Base-by-base conservation (phyloP, 441 rosid genomes). In the Gossypium schwendimanii region DNA sequence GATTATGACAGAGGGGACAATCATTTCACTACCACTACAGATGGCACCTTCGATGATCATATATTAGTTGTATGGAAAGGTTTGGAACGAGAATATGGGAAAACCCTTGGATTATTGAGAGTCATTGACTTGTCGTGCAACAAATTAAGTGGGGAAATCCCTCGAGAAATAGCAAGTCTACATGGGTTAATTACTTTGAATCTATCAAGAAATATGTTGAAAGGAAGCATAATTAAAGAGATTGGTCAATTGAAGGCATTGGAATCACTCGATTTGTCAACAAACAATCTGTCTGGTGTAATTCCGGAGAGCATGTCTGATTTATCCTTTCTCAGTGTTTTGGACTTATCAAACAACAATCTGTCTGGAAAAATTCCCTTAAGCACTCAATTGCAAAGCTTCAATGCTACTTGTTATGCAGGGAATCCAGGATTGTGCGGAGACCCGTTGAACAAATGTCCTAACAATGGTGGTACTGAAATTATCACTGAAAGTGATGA, bases 341-440 rank as follows among this genome's bases (percentile, higher is more conserved):
- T 78, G 31, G 31, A 26, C 5, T 26, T 26, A 3, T 3, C 31
- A 26, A 26, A 26, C 31, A 26, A 26, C 31, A 65, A 57, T 14
- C n/a, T 78, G 47, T 50, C 74, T 1, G 78, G 82, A 59, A 73
- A 31, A 55, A 81, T 80, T 72, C 80, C 85, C 26, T 0, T 55
- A 0, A 63, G 80, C 52, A 72, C 80, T 68, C 76, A 80, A 31
- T 26, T 80, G 21, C 75, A 70, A 60, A 71, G 75, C 9, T 79
- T 71, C 47, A 50, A 11, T 33, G 53, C 73, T 7, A 44, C 73
- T 18, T 6, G 74, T 0, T 81, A 50, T 15, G 28, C 11, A 1
- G 26, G 74, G 52, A 82, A 82, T 66, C 60, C 21, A 0, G 66
- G 70, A 15, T 73, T 77, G 6, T 82, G 85, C 6, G 83, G 81